Evolutionary conservation across 306 rosid species (phyloP), one percentile per base, ranked within the genome.

Genomic region (Trichosanthes truncata): DNA sequence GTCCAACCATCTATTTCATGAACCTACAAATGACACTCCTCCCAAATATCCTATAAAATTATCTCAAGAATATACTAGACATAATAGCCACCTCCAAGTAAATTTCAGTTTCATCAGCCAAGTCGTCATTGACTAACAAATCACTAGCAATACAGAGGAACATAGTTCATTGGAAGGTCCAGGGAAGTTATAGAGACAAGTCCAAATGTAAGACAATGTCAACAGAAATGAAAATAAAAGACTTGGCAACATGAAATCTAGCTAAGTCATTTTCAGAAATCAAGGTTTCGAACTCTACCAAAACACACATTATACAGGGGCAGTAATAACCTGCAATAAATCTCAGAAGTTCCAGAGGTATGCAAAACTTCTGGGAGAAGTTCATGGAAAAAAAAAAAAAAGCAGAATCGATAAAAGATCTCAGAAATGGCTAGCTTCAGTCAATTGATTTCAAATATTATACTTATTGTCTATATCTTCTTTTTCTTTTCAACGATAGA

Each of bases 161-260:
- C 29, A 20, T 40, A 41, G 15, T 40, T 40, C 74, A n/a, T 21
- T 21, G 23, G 26, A 69, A 45, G 53, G 20, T 31, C 13, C 38
- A 12, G 21, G 31, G 38, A 49, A 25, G 21, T 45, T 7, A 25
- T 40, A 69, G 33, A 69, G 76, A 40, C 36, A 69, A 69, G 33
- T 69, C 60, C 23, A 17, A 25, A 48, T 49, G 9, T 48, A 13
- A 73, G 25, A 73, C 26, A 31, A 45, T 49, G 45, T 74, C 46
- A 74, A 48, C 0, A 49, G 12, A 74, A 46, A 48, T 46, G 14
- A 48, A 74, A 51, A 49, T 26, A 29, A 4, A 74, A 17, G 18
- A 74, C 78, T 73, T 73, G 45, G 35, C 18, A 69, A 69, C 77
- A 12, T 40, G 31, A 74, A 74, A 49, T 74, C 43, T 31, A 73